Conservation (phyloP, 768 basidiomycete species). For the Rhizopogon sp. region DNA sequence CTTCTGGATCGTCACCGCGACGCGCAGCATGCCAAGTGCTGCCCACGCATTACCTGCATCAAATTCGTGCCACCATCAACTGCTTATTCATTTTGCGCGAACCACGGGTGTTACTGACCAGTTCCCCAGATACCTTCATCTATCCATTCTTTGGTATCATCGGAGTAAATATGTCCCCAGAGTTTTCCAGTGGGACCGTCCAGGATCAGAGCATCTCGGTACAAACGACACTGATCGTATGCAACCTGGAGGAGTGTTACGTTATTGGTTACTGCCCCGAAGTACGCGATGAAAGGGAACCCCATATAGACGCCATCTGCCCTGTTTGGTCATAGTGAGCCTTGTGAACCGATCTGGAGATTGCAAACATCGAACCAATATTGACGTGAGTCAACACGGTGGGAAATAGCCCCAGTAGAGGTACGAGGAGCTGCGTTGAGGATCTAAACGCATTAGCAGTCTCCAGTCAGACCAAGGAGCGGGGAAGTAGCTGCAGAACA, state of each 20-base stretch:
- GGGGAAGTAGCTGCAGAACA: not conserved
- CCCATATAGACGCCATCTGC: slow-evolving; percentile 39
- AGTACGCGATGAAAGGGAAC: slow-evolving; percentile 40
- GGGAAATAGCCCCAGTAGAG: slow-evolving; percentile 35
- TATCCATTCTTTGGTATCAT: slow-evolving; percentile 7
- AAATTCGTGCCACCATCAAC: not conserved
- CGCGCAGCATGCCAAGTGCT: slow-evolving; percentile 35
- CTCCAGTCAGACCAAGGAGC: not conserved
- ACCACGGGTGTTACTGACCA: slow-evolving; percentile 13
- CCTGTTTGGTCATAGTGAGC: slow-evolving; percentile 12
- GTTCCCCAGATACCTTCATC: slow-evolving; percentile 31
- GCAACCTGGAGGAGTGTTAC: slow-evolving; percentile 33
- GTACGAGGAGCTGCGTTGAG: slow-evolving; percentile 24
- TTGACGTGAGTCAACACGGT: slow-evolving; percentile 29
- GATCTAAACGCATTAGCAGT: slow-evolving; percentile 6
- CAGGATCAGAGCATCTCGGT: slow-evolving; percentile 29
- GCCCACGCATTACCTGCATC: slow-evolving; percentile 35
- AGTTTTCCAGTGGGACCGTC: slow-evolving; percentile 26
- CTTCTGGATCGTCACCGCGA: slow-evolving; percentile 31
- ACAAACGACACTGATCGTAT: slow-evolving; percentile 36
- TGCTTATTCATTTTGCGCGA: not conserved
- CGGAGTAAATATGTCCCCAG: slow-evolving; percentile 31
- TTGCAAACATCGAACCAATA: slow-evolving; percentile 18
- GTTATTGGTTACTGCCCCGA: slow-evolving; percentile 30
- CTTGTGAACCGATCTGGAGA: not conserved